These are phyloP conservation scores for Phytophthora sojae DNA, from an alignment of 352 stramenopile genomes.

Conservation along the genomic window DNA sequence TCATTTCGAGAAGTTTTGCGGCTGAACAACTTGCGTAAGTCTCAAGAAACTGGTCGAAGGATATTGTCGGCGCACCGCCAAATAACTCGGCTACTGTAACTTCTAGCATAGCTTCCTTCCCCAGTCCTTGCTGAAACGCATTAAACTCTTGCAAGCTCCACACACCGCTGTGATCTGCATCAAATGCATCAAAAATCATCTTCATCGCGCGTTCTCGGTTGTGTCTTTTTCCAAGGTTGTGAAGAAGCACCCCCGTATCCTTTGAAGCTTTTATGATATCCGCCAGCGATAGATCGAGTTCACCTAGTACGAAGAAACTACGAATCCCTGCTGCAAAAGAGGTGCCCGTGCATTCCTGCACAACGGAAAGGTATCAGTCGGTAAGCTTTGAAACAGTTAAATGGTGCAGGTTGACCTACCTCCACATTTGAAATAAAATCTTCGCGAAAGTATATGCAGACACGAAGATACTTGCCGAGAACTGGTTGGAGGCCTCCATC, in stretches of 20 bases:
- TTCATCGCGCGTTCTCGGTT: conserved; percentile 48
- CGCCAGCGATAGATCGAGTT: conserved; percentile 49
- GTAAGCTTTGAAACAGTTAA: background rate
- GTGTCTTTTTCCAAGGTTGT: conserved; percentile 47
- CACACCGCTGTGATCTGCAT: conserved; percentile 45
- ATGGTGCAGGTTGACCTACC: conserved; percentile 25
- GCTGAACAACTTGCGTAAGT: conserved; percentile 50
- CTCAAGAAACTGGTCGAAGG: conserved; percentile 41
- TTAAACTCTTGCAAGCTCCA: conserved; percentile 74
- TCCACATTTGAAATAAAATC: conserved; percentile 53
- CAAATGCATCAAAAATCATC: conserved; percentile 56
- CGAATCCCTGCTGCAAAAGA: conserved; percentile 36
- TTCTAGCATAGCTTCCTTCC: conserved; percentile 50
- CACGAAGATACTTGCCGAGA: conserved; percentile 45
- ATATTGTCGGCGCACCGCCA: conserved; percentile 27
- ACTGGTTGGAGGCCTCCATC: conserved; percentile 6
- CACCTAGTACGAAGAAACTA: conserved; percentile 42
- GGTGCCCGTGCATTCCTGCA: conserved; percentile 19
- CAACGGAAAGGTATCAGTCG: background rate
- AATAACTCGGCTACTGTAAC: conserved; percentile 51
- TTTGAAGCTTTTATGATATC: conserved; percentile 42
- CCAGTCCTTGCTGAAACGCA: conserved; percentile 58
- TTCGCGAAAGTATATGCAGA: conserved; percentile 45
- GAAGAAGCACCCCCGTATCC: conserved; percentile 23
- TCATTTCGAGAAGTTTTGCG: conserved; percentile 45